Conservation (phyloP, 1,284 basidiomycete species). For the Trichosporon sp. region DNA sequence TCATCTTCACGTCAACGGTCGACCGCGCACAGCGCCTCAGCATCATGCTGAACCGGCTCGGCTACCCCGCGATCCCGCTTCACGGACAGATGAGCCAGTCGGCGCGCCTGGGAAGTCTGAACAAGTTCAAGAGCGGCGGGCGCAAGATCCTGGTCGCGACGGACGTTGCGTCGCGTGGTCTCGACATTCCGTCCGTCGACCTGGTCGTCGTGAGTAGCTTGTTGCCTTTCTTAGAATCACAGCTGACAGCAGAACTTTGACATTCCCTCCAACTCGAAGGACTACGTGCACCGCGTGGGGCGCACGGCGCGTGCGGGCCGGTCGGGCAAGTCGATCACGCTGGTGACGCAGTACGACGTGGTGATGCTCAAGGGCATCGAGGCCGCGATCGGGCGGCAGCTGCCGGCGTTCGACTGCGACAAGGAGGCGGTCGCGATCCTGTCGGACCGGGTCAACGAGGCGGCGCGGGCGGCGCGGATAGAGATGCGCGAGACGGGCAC, state of each 20-base stretch:
- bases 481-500: slow-evolving; percentile 57
- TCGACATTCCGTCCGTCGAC: slow-evolving; percentile 96
- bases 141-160: slow-evolving; percentile 89
- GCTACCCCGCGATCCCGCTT: slow-evolving; percentile 91
- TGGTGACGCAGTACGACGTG: slow-evolving; percentile 98
- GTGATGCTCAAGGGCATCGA: slow-evolving; percentile 95
- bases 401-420: slow-evolving; percentile 85
- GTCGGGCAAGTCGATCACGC: slow-evolving; percentile 88
- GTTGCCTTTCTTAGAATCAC: background rate
- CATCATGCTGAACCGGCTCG: slow-evolving; percentile 82
- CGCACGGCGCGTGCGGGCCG: slow-evolving; percentile 95
- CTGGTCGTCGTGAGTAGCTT: slow-evolving; percentile 63
- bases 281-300: slow-evolving; percentile 98
- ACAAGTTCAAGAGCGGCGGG: slow-evolving; percentile 95
- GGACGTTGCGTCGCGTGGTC: slow-evolving; percentile 92
- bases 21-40: slow-evolving; percentile 87
- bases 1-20: slow-evolving; percentile 94
- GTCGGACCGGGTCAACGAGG: slow-evolving; percentile 85
- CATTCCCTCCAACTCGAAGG: slow-evolving; percentile 96
- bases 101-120: slow-evolving; percentile 86
- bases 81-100: slow-evolving; percentile 95
- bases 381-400: slow-evolving; percentile 83
- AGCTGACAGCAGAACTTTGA: slow-evolving; percentile 68
- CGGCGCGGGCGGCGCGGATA: slow-evolving; percentile 71
- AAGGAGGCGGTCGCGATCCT: slow-evolving; percentile 85